Conservation (phyloP, 768 basidiomycete species). For the Lactarius trivialis region DNA sequence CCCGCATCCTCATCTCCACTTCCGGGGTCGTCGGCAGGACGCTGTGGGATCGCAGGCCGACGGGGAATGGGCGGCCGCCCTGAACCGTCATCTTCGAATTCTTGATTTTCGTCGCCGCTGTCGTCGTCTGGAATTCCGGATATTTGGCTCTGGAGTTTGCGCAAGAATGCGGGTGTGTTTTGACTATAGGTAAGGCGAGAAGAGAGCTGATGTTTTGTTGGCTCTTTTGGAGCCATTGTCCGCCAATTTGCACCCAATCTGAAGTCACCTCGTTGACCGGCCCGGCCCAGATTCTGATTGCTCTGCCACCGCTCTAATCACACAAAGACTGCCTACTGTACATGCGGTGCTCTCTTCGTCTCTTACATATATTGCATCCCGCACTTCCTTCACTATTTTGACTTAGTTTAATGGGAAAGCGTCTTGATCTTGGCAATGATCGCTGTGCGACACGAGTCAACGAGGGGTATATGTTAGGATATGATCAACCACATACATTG, state of each 20-base stretch:
- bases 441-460: conserved; percentile 27
- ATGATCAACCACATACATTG: conserved; percentile 45
- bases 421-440: conserved; percentile 42
- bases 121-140: conserved; percentile 48
- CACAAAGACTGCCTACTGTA: background rate
- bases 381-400: background rate
- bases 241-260: too few relatives aligned
- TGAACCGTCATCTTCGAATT: conserved; percentile 59
- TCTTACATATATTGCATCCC: background rate
- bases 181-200: conserved; percentile 60
- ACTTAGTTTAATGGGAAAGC: conserved; percentile 30
- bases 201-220: conserved; percentile 64
- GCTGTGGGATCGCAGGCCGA: conserved; percentile 64
- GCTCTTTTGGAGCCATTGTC: conserved; percentile 48
- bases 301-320: background rate
- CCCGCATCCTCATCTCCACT: conserved; percentile 56
- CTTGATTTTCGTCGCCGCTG: conserved; percentile 37
- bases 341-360: background rate
- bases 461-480: background rate
- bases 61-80: conserved; percentile 69
- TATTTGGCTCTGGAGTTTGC: conserved; percentile 56
- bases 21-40: conserved; percentile 61
- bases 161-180: conserved; percentile 56
- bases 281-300: background rate
- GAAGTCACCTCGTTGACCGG: background rate